Evolutionary conservation across 1,284 basidiomycete genomes (phyloP), one percentile per base, ranked within the genome.

Genomic region (Ustilago hordei): DNA sequence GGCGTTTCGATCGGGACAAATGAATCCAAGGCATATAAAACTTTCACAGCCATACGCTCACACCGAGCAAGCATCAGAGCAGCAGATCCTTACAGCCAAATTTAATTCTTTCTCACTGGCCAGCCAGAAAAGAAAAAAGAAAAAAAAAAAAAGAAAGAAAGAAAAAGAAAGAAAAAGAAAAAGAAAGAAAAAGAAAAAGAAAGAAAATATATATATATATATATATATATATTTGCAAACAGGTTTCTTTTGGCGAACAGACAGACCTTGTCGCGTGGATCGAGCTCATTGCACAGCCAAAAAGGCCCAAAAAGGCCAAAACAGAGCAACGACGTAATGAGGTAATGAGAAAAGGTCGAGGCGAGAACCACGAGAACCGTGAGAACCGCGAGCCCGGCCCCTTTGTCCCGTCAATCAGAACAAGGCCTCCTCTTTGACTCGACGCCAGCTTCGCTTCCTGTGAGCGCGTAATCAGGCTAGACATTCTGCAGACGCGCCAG

Each of bases 221-320:
- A 19, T 19, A 19, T 1, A n/a, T 48, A n/a, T 28, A 17, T 11
- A 11, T 19, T 8, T 54, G n/a, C 4, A 19, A 55, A 36, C 50
- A 17, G 17, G 2, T n/a, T 55, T 23, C 11, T 54, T 35, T 55
- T 35, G 32, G 12, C 38, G 15, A 41, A 56, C 19, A 31, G 17
- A 4, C 23, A 28, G 23, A 28, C 3, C 3, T 28, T 28, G 39
- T 56, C 55, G 55, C 28, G 15, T 56, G 38, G 55, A 56, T 56
- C 55, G 55, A 56, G 55, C 55, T 31, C 38, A 55, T 41, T 17
- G 19, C n/a, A 19, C n/a, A 45, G 43, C n/a, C 43, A 45, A 19
- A 28, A 56, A 31, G 55, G 23, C 34, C n/a, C 43, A 45, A 19
- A 28, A 56, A 31, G 55, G 23, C 34, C 23, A 56, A 31, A 32